A percentile compares a stretch with the other conserved stretches of the same genome.
Evolutionary conservation across 805 yeast genomes (phyloP).

Genomic region (Lipomyces anomalus): DNA sequence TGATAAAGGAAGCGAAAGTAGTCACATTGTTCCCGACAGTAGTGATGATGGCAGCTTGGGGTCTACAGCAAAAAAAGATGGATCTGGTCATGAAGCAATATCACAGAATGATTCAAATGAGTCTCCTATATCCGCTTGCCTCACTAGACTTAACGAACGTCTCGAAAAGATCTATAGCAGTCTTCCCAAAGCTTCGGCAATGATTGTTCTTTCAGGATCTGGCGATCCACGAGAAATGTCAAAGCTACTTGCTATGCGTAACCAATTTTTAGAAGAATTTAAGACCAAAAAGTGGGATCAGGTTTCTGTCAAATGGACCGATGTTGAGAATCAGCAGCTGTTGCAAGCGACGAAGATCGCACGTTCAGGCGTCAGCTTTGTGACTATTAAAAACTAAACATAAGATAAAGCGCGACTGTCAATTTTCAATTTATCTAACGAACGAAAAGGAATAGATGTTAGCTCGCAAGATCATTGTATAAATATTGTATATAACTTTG

Average conservation of each 20-base stretch:
- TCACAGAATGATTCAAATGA: background rate
- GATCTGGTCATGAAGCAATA: constrained; percentile 2
- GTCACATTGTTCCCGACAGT: background rate
- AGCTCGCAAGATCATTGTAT: too few relatives aligned
- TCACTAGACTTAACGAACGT: constrained; percentile 39
- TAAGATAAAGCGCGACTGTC: background rate
- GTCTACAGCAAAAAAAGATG: background rate
- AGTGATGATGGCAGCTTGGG: constrained; percentile 1
- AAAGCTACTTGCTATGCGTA: constrained; percentile 9
- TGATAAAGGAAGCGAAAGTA: constrained; percentile 2
- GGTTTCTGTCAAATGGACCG: constrained; percentile 48
- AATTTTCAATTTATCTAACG: too few relatives aligned
- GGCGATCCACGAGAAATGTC: constrained; percentile 50
- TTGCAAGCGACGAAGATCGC: constrained; percentile 46
- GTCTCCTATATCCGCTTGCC: constrained; percentile 19
- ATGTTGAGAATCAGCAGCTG: constrained; percentile 44
- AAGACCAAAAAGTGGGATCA: constrained; percentile 41
- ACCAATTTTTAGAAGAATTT: constrained; percentile 40
- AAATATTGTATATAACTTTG: too few relatives aligned
- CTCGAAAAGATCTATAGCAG: constrained; percentile 45
- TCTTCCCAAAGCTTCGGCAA: constrained; percentile 53
- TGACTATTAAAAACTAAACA: constrained; percentile 40
- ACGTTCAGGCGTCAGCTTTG: constrained; percentile 53
- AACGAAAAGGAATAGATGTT: too few relatives aligned
- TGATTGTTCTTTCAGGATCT: constrained; percentile 57